These are phyloP conservation scores for Xylaria polymorpha DNA, from an alignment of 2,329 filamentous ascomycete species.

Conservation along the genomic window DNA sequence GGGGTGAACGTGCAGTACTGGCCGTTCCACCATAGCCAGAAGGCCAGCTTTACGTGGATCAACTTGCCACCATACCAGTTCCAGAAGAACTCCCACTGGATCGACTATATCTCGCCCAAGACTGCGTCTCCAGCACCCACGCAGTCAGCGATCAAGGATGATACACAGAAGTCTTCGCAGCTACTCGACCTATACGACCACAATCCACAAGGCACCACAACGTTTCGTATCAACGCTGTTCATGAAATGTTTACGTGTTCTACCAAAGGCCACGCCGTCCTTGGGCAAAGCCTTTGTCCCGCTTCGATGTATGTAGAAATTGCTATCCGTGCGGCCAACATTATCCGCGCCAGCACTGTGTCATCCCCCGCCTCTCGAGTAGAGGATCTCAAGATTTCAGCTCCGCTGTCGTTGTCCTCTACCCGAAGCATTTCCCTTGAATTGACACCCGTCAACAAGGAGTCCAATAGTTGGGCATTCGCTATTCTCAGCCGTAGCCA, in stretches of 20 bases:
- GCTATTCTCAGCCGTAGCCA: not conserved
- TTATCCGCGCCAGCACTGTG: not conserved
- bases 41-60: not conserved
- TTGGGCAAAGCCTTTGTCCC: slow-evolving; percentile 8
- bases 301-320: slow-evolving; percentile 35
- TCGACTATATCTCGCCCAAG: not conserved
- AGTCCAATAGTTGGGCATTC: not conserved
- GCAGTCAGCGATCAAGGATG: not conserved
- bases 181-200: too few relatives aligned
- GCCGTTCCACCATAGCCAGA: not conserved
- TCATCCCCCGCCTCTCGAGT: not conserved
- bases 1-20: slow-evolving; percentile 2
- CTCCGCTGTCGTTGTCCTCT: not conserved
- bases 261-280: slow-evolving; percentile 5
- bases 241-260: not conserved
- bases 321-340: not conserved
- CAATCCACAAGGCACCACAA: too few relatives aligned
- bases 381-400: not conserved
- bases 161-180: not conserved
- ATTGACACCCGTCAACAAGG: not conserved
- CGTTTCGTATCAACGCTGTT: not conserved
- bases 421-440: not conserved
- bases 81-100: not conserved
- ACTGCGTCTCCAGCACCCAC: not conserved
- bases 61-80: slow-evolving; percentile 7